Evolutionary conservation across 2,329 filamentous ascomycete genomes (phyloP), one percentile per base, ranked within the genome.

Genomic region (Hymenotorrendiella dingleyae): DNA sequence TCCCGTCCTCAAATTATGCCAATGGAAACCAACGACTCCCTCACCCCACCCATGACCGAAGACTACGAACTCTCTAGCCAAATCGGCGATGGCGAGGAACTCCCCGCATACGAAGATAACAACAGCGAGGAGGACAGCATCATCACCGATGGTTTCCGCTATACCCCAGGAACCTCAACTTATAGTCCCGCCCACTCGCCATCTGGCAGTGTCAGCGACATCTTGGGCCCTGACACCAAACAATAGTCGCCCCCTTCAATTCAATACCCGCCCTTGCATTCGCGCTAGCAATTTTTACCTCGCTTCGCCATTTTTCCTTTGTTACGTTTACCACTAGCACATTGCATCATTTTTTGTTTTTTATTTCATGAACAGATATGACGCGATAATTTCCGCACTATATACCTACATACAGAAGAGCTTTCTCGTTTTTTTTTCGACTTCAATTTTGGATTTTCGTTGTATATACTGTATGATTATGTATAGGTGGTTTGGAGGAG

Each of bases 91-190:
- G 48, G 43, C 5, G 54, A 55, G 27, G 50, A 56, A 21, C 32
- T 57, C 7, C 56, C 54, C n/a, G 54, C 54, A 4, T 56, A 58
- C 36, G 55, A 54, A 26, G 50, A 57, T 44, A 46, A 49, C 24
- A 53, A 57, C 42, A 52, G 50, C 32, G 55, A 58, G 4, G 33
- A 40, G 21, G 35, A 48, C 9, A 48, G 46, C 14, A 19, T 57
- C 4, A 47, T 59, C 10, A 50, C 57, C 2, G 54, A 60, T 54
- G 57, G 57, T 0, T 58, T 58, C 21, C 34, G 53, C 36, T 57
- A 57, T 46, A 55, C 47, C 6, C 55, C 53, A 3, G 57, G 55
- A 7, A 49, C 52, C 28, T 49, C 34, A 1, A 43, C 49, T 8
- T 59, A 58, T 36, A 54, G 37, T 11, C 54, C 54, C 2, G 35